Percentiles rank a stretch among this genome's conserved stretches.
Evolutionary conservation across 2,329 filamentous ascomycete genomes (phyloP).

Genomic region (Microdochium paspali): DNA sequence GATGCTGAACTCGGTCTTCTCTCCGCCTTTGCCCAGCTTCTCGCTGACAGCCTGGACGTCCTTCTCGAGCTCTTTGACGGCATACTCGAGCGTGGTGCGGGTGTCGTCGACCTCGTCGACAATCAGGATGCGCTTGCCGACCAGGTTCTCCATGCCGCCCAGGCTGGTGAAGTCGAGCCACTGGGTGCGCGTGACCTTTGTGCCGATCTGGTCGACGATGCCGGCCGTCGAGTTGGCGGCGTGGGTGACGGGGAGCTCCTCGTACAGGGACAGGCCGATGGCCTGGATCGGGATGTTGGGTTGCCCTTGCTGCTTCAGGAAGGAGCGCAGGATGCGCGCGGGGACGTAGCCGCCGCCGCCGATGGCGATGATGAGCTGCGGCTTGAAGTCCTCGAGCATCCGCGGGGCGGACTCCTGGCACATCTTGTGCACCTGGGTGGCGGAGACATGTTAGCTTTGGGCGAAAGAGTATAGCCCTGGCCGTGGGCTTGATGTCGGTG

Average conservation of each 20-base stretch:
- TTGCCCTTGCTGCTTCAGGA: slow-evolving; percentile 78
- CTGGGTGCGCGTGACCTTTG: slow-evolving; percentile 93
- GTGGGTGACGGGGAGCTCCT: slow-evolving; percentile 56
- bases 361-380: slow-evolving; percentile 97
- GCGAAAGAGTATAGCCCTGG: slow-evolving; percentile 2
- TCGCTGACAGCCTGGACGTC: slow-evolving; percentile 77
- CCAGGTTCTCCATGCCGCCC: slow-evolving; percentile 64
- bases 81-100: slow-evolving; percentile 71
- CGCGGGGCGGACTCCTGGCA: slow-evolving; percentile 76
- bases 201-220: slow-evolving; percentile 69
- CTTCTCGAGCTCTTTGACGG: slow-evolving; percentile 72
- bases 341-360: slow-evolving; percentile 96
- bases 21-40: slow-evolving; percentile 56
- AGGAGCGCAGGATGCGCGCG: slow-evolving; percentile 91
- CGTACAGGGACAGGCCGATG: slow-evolving; percentile 95
- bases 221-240: slow-evolving; percentile 36
- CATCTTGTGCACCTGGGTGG: slow-evolving; percentile 80
- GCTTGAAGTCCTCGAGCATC: slow-evolving; percentile 79
- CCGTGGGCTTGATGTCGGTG: too few relatives aligned
- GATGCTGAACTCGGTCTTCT: slow-evolving; percentile 82
- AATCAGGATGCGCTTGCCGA: slow-evolving; percentile 75
- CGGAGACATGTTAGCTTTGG: background rate
- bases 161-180: slow-evolving; percentile 80
- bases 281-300: slow-evolving; percentile 99
- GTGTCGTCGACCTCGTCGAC: slow-evolving; percentile 85